A percentile compares a stretch with the other conserved stretches of the same genome.
phyloP scores from a whole-genome alignment of 495 filamentous ascomycete genomes.

The Echria macrotheca region DNA sequence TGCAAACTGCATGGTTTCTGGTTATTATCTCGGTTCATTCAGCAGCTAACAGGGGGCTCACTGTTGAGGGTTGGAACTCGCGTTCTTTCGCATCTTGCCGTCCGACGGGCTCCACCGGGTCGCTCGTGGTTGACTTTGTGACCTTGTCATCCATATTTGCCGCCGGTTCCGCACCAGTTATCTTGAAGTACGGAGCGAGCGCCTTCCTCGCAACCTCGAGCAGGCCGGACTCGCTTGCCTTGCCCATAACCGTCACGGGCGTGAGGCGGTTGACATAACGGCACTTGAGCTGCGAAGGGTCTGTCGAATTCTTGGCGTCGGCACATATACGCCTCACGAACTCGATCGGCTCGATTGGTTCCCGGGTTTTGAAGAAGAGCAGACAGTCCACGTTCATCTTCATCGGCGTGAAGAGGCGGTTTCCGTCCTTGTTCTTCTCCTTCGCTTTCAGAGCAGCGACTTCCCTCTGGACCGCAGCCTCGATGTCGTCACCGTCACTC shows the following conservation, averaged over 20 bases:
- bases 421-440: constrained; percentile 33
- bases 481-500: constrained; percentile 61
- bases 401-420: constrained; percentile 52
- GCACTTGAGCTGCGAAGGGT: constrained; percentile 48
- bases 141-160: too few relatives aligned
- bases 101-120: too few relatives aligned
- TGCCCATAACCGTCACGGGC: constrained; percentile 68
- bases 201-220: constrained; percentile 66
- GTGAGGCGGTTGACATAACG: constrained; percentile 82
- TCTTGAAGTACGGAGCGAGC: constrained; percentile 67
- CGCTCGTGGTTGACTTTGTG: too few relatives aligned
- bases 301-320: constrained; percentile 58
- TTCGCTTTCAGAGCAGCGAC: constrained; percentile 57
- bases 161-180: constrained; percentile 12
- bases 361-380: constrained; percentile 57
- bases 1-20: constrained; percentile 86
- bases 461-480: constrained; percentile 75
- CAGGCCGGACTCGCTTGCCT: constrained; percentile 71
- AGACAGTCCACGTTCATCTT: constrained; percentile 74
- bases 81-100: neutral
- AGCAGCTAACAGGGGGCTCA: neutral
- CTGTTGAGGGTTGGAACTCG: neutral
- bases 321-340: constrained; percentile 71
- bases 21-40: too few relatives aligned
- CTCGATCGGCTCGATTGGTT: constrained; percentile 73